phyloP scores from a whole-genome alignment of 495 filamentous ascomycete genomes.

The Lasiosphaeris hirsuta region DNA sequence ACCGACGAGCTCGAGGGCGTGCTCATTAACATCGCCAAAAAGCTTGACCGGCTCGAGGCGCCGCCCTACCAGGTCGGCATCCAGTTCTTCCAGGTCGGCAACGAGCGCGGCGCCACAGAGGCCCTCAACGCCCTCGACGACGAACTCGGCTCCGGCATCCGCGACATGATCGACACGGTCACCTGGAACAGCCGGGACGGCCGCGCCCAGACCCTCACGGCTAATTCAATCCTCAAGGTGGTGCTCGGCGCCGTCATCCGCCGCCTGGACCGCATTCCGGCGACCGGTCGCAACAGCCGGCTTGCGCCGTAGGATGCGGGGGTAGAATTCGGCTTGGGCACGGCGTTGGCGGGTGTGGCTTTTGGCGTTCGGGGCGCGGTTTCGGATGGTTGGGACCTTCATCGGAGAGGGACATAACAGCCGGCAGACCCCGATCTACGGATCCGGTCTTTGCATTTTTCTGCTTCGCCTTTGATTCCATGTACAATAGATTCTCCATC shows the following conservation, averaged over 20 bases:
- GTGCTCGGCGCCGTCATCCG: slow-evolving; percentile 74
- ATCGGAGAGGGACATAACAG: no score
- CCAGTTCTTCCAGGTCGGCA: slow-evolving; percentile 95
- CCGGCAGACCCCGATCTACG: no score
- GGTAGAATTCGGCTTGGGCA: no score
- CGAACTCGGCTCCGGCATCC: slow-evolving; percentile 55
- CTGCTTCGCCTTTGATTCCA: no score
- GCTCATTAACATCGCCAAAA: slow-evolving; percentile 63
- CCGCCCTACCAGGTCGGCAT: slow-evolving; percentile 86
- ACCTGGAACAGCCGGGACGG: slow-evolving; percentile 56
- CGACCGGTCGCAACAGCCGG: slow-evolving; percentile 6
- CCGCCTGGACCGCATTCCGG: slow-evolving; percentile 49
- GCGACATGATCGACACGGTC: slow-evolving; percentile 95
- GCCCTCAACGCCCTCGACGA: slow-evolving; percentile 78
- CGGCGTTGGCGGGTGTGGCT: no score
- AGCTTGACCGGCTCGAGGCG: slow-evolving; percentile 68
- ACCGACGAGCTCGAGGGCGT: slow-evolving; percentile 68
- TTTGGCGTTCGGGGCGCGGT: no score
- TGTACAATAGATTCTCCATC: no score
- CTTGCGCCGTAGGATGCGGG: slow-evolving; percentile 9
- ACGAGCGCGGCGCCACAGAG: slow-evolving; percentile 59
- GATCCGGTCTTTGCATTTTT: no score
- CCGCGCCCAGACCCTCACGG: slow-evolving; percentile 35
- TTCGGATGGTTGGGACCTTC: no score
- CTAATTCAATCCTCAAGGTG: slow-evolving; percentile 74